Evolutionary conservation across 2,329 filamentous ascomycete genomes (phyloP).

Genomic region (Fonsecaea erecta): DNA sequence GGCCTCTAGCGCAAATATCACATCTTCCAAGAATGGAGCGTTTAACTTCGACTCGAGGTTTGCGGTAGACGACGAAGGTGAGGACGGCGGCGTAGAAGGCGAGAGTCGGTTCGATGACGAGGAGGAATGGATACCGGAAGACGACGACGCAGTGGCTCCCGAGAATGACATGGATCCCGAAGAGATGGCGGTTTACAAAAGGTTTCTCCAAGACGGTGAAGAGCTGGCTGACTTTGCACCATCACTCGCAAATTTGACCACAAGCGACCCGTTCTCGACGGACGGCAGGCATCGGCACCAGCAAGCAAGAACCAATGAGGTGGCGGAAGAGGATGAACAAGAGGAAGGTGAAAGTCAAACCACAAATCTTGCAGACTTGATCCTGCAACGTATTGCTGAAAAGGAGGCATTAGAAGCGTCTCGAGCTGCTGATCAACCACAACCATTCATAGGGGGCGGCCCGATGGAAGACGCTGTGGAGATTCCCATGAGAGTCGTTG

Average conservation of each 20-base stretch:
- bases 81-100: conserved; percentile 49
- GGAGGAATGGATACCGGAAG: conserved; percentile 65
- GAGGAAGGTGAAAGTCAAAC: conserved; percentile 58
- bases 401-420: conserved; percentile 70
- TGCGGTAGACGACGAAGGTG: conserved; percentile 57
- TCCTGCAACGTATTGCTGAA: conserved; percentile 89
- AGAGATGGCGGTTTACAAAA: conserved; percentile 88
- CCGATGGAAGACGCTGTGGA: conserved; percentile 79
- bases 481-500: conserved; percentile 86
- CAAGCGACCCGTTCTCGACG: conserved; percentile 23
- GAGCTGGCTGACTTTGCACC: conserved; percentile 44
- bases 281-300: background rate
- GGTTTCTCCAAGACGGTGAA: conserved; percentile 74
- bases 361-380: conserved; percentile 88
- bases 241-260: conserved; percentile 42
- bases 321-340: conserved; percentile 44
- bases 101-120: conserved; percentile 70
- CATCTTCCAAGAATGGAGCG: conserved; percentile 59
- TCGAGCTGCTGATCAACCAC: conserved; percentile 39
- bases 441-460: conserved; percentile 56
- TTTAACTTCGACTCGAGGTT: conserved; percentile 83
- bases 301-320: conserved; percentile 32
- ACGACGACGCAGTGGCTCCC: conserved; percentile 63
- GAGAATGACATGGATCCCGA: conserved; percentile 79
- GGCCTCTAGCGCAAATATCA: conserved; percentile 40